Evolutionary conservation across 2,329 filamentous ascomycete genomes (phyloP).

Genomic region (Alternaria sp.): DNA sequence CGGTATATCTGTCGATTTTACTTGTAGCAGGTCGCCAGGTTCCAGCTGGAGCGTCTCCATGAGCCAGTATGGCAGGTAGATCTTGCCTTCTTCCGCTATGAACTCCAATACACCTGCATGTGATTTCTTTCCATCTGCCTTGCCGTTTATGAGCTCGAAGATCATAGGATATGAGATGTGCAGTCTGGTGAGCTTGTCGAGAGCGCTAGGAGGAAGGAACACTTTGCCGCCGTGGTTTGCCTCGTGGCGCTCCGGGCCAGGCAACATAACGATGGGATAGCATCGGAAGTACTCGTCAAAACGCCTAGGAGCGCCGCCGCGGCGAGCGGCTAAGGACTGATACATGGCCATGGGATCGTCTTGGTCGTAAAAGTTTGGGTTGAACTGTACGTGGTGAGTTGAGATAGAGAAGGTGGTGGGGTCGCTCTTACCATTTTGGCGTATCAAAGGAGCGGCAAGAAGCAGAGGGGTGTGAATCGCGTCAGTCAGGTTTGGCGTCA

Average conservation of each 20-base stretch:
- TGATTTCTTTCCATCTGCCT: conserved; percentile 84
- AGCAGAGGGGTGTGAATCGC: background rate
- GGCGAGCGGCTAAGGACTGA: conserved; percentile 58
- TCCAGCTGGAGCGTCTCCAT: conserved; percentile 93
- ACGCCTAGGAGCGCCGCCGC: conserved; percentile 68
- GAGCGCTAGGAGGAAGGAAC: conserved; percentile 91
- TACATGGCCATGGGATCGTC: conserved; percentile 65
- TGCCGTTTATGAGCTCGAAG: conserved; percentile 93
- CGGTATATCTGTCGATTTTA: conserved; percentile 92
- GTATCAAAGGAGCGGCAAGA: background rate
- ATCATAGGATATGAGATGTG: conserved; percentile 98
- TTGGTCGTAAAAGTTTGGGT: conserved; percentile 60
- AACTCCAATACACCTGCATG: conserved; percentile 98
- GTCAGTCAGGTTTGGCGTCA: background rate
- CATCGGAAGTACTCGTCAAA: conserved; percentile 99
- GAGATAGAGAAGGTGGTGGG: conserved; percentile 27
- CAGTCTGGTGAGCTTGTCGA: conserved; percentile 94
- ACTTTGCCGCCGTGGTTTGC: conserved; percentile 98
- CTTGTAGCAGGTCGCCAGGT: conserved; percentile 91
- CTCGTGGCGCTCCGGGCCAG: conserved; percentile 85
- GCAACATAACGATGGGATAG: conserved; percentile 94
- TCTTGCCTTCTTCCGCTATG: conserved; percentile 94
- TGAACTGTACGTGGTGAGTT: conserved; percentile 46
- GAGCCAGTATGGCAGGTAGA: conserved; percentile 96
- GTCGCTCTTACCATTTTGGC: conserved; percentile 44